Base-by-base conservation (phyloP, 805 yeast species). In the Lachancea waltii region DNA sequence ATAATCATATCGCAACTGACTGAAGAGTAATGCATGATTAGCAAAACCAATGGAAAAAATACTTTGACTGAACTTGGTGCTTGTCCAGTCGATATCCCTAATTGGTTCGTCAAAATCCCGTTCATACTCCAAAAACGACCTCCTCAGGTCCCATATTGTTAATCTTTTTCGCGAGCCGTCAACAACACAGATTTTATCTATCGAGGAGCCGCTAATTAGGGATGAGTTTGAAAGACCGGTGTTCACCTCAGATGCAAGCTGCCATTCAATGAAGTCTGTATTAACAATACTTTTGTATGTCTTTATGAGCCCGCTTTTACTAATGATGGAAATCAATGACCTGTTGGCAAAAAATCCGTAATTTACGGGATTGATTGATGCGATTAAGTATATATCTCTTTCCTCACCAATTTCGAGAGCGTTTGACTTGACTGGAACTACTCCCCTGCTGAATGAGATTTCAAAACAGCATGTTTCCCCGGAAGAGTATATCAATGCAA, bases 81-180 rank as follows among this genome's bases (percentile, higher is more conserved):
- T 73, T 0, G 95, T 83, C 97, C 97, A 89, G 60, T 89, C 97
- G 19, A 89, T 65, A 56, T 87, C 96, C 17, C 68, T 59, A 6
- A 87, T 76, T 11, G 44, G 39, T 8, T 58, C 70, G 0, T 56
- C 57, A 44, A 68, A 70, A 1, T 40, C 36, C 40, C 66, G 70
- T 33, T 67, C 68, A 48, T 74, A 82, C 53, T 84, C 95, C 37
- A 85, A 60, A 1, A 83, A 76, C 3, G 79, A 75, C 21, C 79
- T 67, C 31, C 69, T 70, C 25, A 80, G 65, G 57, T 87, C 95
- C 95, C 95, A 90, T n/a, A 89, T 75, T 0, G 80, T 65, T 29
- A 90, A 58, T 27, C 64, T 62, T 28, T 61, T 61, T 4, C 75
- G 73, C 1, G 64, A 41, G 13, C 67, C 67, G 55, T 75, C 80